These are phyloP conservation scores for Sporothrix curviconia DNA, from an alignment of 2,329 filamentous ascomycete species.

Conservation along the genomic window DNA sequence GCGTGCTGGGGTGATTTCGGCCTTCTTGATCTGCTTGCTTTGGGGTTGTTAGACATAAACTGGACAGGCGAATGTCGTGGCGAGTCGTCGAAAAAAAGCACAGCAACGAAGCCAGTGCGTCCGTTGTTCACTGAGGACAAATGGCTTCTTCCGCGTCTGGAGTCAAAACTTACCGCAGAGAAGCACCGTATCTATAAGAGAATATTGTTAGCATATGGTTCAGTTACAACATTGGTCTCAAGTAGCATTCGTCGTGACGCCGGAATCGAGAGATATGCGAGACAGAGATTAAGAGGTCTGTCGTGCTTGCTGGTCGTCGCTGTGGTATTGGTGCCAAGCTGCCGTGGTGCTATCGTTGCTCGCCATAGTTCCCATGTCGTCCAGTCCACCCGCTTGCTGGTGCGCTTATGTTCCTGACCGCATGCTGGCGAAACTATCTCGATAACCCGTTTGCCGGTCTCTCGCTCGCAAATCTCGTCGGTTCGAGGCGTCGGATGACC, in stretches of 20 bases:
- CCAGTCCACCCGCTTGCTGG: too few relatives aligned
- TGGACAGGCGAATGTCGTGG: not conserved
- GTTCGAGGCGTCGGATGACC: not conserved
- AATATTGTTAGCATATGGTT: constrained; percentile 6
- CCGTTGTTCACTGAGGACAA: not conserved
- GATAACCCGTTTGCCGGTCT: not conserved
- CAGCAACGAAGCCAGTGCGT: not conserved
- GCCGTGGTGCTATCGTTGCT: too few relatives aligned
- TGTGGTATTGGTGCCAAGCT: too few relatives aligned
- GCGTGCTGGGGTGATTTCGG: constrained; percentile 98
- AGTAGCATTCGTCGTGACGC: too few relatives aligned
- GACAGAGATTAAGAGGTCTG: too few relatives aligned
- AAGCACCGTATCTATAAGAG: constrained; percentile 83
- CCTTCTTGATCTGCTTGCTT: constrained; percentile 99
- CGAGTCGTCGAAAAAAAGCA: too few relatives aligned
- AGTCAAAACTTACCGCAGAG: constrained; percentile 47
- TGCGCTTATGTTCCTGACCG: too few relatives aligned
- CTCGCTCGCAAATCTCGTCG: not conserved
- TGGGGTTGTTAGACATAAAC: constrained; percentile 15
- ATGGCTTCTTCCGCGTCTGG: not conserved
- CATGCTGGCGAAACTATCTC: too few relatives aligned
- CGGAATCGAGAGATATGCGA: not conserved
- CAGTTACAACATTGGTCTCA: too few relatives aligned
- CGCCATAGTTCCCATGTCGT: too few relatives aligned
- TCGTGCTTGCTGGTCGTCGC: too few relatives aligned